These are phyloP conservation scores for Paratinospora sagittata DNA, from an alignment of 164 flowering plant genomes.

Conservation along the genomic window DNA sequence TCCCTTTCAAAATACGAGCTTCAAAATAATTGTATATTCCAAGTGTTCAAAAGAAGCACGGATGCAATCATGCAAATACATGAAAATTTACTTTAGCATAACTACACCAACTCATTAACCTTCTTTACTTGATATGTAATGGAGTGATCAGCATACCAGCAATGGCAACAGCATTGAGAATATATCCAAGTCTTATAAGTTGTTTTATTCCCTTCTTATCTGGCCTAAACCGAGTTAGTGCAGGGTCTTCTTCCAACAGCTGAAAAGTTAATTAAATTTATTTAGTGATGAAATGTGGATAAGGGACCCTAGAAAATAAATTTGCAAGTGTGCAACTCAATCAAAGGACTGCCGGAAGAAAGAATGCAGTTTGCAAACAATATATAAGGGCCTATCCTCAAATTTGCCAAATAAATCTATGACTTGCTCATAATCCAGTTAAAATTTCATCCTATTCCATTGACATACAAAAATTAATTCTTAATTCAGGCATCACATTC, in stretches of 20 bases:
- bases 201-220: constrained; percentile 44
- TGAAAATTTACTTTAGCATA: no score
- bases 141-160: constrained; percentile 45
- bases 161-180: constrained; percentile 60
- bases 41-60: no score
- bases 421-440: not conserved
- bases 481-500: not conserved
- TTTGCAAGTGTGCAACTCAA: not conserved
- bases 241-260: constrained; percentile 77
- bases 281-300: not conserved
- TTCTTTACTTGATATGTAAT: not conserved
- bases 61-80: no score
- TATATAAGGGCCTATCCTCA: not conserved
- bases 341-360: not conserved
- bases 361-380: not conserved
- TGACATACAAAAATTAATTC: not conserved
- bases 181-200: constrained; percentile 65
- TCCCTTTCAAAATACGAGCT: no score
- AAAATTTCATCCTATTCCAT: no score
- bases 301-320: not conserved
- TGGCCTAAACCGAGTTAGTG: constrained; percentile 68
- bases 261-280: constrained; percentile 20
- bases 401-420: not conserved
- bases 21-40: no score
- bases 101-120: not conserved